Percentiles rank a stretch among this genome's conserved stretches.
Evolutionary conservation across 2,329 filamentous ascomycete species (phyloP).

Genomic region (Fusarium newnesense): DNA sequence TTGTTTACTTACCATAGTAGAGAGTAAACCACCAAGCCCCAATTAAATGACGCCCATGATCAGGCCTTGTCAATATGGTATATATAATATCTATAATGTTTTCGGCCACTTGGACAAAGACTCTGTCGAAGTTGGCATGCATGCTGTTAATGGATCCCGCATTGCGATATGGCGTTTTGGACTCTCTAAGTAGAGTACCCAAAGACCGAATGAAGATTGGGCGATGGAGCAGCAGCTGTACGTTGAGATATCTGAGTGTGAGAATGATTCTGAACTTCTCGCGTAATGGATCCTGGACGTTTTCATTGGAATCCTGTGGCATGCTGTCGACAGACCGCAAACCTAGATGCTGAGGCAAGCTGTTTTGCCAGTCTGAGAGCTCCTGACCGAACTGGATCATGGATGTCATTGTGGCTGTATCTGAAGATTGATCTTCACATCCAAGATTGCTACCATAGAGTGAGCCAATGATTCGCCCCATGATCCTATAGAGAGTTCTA

Average conservation of each 20-base stretch:
- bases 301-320: not conserved
- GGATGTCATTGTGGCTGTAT: conserved; percentile 11
- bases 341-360: not conserved
- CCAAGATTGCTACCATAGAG: conserved; percentile 31
- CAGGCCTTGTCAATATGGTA: not conserved
- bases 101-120: conserved; percentile 10
- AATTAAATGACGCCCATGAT: conserved; percentile 10
- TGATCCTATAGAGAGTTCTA: conserved; percentile 18
- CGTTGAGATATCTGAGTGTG: not conserved
- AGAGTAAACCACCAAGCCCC: conserved; percentile 37
- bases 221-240: conserved; percentile 3
- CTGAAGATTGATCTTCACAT: conserved; percentile 1
- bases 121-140: conserved; percentile 15
- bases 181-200: not conserved
- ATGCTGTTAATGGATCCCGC: conserved; percentile 2
- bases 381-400: conserved; percentile 27
- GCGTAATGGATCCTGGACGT: not conserved
- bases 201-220: not conserved
- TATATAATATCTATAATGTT: conserved; percentile 21
- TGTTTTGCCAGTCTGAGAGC: conserved; percentile 20
- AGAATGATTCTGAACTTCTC: not conserved
- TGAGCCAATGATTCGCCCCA: conserved; percentile 15
- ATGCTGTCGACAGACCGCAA: not conserved
- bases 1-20: conserved; percentile 21
- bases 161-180: not conserved